Evolutionary conservation across 2,329 filamentous ascomycete genomes (phyloP).

Genomic region (Ophiostoma sp.): DNA sequence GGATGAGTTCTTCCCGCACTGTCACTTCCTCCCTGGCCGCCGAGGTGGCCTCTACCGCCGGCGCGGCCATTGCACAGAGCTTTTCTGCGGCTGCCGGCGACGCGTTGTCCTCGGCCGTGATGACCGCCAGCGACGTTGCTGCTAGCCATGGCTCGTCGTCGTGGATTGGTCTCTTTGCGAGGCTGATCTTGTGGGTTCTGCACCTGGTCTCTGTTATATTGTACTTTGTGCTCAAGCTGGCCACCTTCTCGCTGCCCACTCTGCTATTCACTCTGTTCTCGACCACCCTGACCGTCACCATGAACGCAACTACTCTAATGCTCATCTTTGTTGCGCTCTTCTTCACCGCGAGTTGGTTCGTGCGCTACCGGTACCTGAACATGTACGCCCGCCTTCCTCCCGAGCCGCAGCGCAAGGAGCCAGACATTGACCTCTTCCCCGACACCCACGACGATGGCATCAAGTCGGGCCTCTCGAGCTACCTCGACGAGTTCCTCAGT

Average conservation of each 20-base stretch:
- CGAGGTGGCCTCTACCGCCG: conserved; percentile 23
- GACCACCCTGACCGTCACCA: conserved; percentile 90
- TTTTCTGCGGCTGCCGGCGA: conserved; percentile 20
- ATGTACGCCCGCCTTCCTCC: conserved; percentile 93
- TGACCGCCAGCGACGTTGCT: conserved; percentile 35
- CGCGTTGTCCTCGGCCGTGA: conserved; percentile 38
- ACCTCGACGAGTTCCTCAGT: conserved; percentile 94
- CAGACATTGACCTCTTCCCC: conserved; percentile 89
- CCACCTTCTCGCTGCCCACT: conserved; percentile 82
- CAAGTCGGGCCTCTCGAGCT: conserved; percentile 90
- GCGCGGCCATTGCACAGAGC: conserved; percentile 30
- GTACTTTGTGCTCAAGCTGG: conserved; percentile 78
- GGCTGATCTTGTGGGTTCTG: conserved; percentile 50
- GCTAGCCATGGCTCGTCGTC: conserved; percentile 41
- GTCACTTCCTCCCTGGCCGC: conserved; percentile 7
- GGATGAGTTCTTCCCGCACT: conserved; percentile 23
- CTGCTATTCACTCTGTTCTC: conserved; percentile 86
- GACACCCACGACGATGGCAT: conserved; percentile 84
- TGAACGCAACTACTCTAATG: conserved; percentile 96
- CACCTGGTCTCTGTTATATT: conserved; percentile 53
- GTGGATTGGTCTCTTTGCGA: conserved; percentile 54
- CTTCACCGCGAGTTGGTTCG: conserved; percentile 87
- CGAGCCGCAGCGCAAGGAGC: conserved; percentile 92
- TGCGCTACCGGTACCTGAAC: conserved; percentile 91
- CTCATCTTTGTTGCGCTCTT: conserved; percentile 70